Percentiles rank a stretch among this genome's conserved stretches.
Evolutionary conservation across 2,329 filamentous ascomycete species (phyloP).

Genomic region (Dactylellina sp.): DNA sequence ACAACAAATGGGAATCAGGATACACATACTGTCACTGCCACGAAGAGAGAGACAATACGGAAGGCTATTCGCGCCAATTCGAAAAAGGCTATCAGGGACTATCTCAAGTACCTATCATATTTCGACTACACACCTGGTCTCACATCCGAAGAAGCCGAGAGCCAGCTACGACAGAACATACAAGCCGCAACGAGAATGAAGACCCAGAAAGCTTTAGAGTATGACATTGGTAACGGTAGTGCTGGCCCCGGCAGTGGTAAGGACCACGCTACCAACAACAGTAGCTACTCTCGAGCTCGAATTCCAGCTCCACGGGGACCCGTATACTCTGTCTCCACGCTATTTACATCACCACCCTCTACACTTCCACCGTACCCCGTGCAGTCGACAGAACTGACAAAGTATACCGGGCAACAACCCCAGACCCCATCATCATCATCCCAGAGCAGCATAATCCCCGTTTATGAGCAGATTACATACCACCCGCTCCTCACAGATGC

Average conservation of each 20-base stretch:
- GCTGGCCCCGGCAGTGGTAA: neutral
- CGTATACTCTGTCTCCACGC: conserved; percentile 71
- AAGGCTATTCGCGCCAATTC: conserved; percentile 79
- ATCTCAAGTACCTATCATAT: conserved; percentile 76
- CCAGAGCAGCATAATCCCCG: conserved; percentile 64
- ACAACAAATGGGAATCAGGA: conserved; percentile 22
- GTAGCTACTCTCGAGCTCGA: conserved; percentile 28
- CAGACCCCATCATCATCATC: conserved; percentile 62
- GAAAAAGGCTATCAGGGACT: conserved; percentile 80
- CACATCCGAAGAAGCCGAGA: conserved; percentile 67
- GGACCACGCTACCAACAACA: conserved; percentile 49
- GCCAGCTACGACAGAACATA: conserved; percentile 51
- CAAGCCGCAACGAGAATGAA: conserved; percentile 37
- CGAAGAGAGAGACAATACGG: conserved; percentile 70
- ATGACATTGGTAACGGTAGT: conserved; percentile 23
- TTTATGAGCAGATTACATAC: conserved; percentile 77
- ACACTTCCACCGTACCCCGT: conserved; percentile 76
- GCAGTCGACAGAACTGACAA: conserved; percentile 61
- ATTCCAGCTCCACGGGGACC: conserved; percentile 63
- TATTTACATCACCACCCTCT: conserved; percentile 77
- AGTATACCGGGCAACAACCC: conserved; percentile 61
- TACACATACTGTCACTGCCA: conserved; percentile 24
- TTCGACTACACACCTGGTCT: conserved; percentile 83
- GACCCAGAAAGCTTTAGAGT: conserved; percentile 53
- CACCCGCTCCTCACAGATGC: conserved; percentile 84